Percentiles rank a stretch among this genome's conserved stretches.
These are phyloP conservation scores for Salix udensis DNA, from an alignment of 345 rosid species.

Conservation along the genomic window DNA sequence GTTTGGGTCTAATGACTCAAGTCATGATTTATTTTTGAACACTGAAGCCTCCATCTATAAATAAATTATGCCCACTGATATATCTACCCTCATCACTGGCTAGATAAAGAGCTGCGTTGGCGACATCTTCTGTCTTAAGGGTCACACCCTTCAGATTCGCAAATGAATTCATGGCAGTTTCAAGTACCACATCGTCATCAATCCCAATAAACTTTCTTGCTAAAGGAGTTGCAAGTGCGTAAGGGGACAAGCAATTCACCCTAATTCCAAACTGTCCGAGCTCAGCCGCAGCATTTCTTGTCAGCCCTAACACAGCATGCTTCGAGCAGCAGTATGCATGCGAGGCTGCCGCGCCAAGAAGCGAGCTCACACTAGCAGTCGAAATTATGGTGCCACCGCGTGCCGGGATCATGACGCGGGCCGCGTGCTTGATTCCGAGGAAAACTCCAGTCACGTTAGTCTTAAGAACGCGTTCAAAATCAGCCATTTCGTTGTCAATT, in stretches of 20 bases:
- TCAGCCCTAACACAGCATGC: slow-evolving; percentile 49
- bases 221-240: slow-evolving; percentile 37
- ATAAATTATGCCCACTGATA: slow-evolving; percentile 46
- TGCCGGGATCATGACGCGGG: slow-evolving; percentile 35
- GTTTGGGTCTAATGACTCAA: too few species aligned
- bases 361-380: slow-evolving; percentile 14
- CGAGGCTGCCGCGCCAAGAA: slow-evolving; percentile 12
- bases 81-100: slow-evolving; percentile 51
- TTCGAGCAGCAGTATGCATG: slow-evolving; percentile 47
- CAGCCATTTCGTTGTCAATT: slow-evolving; percentile 19
- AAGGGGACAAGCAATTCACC: slow-evolving; percentile 51
- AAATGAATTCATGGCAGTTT: slow-evolving; percentile 6
- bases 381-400: slow-evolving; percentile 16
- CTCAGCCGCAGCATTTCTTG: slow-evolving; percentile 43
- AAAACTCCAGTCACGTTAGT: slow-evolving; percentile 27
- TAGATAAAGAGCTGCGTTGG: slow-evolving; percentile 47
- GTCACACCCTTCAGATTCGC: slow-evolving; percentile 44
- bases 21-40: too few species aligned
- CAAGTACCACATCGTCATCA: slow-evolving; percentile 25
- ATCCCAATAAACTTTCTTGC: slow-evolving; percentile 30
- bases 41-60: slow-evolving; percentile 50
- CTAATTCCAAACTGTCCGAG: slow-evolving; percentile 51
- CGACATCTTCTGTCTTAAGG: slow-evolving; percentile 42
- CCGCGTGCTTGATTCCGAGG: slow-evolving; percentile 35
- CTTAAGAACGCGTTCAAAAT: slow-evolving; percentile 20